Conservation (phyloP, 768 basidiomycete species). For the Cyclocybe aegerita region DNA sequence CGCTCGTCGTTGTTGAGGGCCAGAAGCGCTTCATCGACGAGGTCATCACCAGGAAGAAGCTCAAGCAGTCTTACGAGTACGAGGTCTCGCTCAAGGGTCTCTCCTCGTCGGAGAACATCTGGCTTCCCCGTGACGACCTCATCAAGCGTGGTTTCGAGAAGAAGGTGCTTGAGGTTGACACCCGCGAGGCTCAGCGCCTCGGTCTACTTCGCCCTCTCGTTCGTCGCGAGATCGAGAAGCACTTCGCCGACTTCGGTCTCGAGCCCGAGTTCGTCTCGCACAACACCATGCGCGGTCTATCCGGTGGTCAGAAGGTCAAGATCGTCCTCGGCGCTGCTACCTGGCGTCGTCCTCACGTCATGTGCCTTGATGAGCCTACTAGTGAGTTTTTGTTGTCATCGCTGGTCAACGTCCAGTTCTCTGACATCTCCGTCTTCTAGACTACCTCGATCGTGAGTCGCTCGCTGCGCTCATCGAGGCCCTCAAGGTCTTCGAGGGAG, state of each 20-base stretch:
- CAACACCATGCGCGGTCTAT: conserved; percentile 99
- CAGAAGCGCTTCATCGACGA: conserved; percentile 96
- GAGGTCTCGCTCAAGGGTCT: conserved; percentile 95
- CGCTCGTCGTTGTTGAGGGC: conserved; percentile 82
- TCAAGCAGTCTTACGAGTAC: conserved; percentile 99
- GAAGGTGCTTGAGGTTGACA: conserved; percentile 98
- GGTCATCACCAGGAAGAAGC: conserved; percentile 88
- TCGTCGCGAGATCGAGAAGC: conserved; percentile 98
- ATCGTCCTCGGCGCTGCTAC: conserved; percentile 97
- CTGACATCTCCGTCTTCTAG: conserved; percentile 32
- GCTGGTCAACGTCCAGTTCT: neutral
- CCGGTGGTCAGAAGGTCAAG: conserved; percentile 99
- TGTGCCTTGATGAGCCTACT: conserved; percentile 96
- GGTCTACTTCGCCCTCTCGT: conserved; percentile 96
- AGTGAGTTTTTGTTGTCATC: conserved; percentile 42
- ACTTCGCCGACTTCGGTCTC: conserved; percentile 98
- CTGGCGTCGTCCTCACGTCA: conserved; percentile 97
- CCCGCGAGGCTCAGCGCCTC: conserved; percentile 94
- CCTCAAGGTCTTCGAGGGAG: conserved; percentile 96
- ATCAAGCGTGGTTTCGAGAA: conserved; percentile 99
- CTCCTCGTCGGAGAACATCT: conserved; percentile 97
- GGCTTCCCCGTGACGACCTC: conserved; percentile 95
- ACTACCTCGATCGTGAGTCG: conserved; percentile 99
- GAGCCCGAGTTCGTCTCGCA: conserved; percentile 99
- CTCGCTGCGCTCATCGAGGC: conserved; percentile 98